These are phyloP conservation scores for Bombardia bombarda DNA, from an alignment of 495 filamentous ascomycete species.

Conservation along the genomic window DNA sequence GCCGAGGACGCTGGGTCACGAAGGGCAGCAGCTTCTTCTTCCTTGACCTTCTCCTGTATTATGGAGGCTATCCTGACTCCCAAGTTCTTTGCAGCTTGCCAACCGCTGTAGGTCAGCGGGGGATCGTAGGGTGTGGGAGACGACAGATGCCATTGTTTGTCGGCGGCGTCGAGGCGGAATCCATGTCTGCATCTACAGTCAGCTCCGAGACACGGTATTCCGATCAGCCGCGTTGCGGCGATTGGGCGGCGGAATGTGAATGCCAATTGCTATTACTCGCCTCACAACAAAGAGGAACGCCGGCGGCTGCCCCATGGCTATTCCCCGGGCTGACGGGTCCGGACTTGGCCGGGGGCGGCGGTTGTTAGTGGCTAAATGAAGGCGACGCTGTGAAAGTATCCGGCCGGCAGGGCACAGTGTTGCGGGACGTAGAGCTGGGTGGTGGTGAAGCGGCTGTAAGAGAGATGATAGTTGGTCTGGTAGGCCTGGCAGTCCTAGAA, in stretches of 20 bases:
- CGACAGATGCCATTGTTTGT: slow-evolving; percentile 92
- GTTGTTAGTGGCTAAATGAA: too few species aligned
- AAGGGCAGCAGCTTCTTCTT: slow-evolving; percentile 27
- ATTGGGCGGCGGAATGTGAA: too few species aligned
- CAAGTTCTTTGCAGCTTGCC: slow-evolving; percentile 73
- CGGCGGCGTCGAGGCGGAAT: slow-evolving; percentile 82
- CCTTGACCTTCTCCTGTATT: slow-evolving; percentile 42
- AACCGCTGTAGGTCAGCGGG: slow-evolving; percentile 90
- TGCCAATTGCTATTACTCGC: slow-evolving; percentile 38
- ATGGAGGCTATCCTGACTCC: slow-evolving; percentile 74
- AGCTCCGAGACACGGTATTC: background rate
- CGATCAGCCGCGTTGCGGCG: too few species aligned
- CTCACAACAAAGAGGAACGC: slow-evolving; percentile 68
- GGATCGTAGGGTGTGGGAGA: slow-evolving; percentile 94
- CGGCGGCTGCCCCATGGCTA: slow-evolving; percentile 39
- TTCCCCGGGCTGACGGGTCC: too few species aligned
- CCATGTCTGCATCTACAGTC: slow-evolving; percentile 58
- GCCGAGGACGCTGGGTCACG: too few species aligned
- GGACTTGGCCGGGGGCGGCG: too few species aligned
- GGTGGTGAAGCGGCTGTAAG: too few species aligned
- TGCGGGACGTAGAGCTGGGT: too few species aligned
- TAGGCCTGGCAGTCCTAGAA: too few species aligned
- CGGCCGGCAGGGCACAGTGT: too few species aligned
- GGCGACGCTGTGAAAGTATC: too few species aligned
- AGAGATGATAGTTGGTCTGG: too few species aligned